Percentiles rank a stretch among this genome's conserved stretches.
phyloP scores from a whole-genome alignment of 1,139 yeast genomes.

The Tardiomyces blankii region DNA sequence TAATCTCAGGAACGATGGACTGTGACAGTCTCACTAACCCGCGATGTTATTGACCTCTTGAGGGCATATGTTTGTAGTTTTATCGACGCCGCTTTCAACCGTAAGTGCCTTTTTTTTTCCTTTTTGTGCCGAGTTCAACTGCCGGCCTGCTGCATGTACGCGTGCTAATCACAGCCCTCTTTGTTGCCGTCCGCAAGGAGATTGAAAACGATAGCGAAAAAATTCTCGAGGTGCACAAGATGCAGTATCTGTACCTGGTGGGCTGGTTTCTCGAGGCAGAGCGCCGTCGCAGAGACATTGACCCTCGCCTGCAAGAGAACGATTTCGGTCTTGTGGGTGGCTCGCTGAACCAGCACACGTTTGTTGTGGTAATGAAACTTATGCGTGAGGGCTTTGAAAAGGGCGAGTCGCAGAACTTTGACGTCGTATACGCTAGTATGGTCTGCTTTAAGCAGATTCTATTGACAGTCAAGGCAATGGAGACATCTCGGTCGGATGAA shows the following conservation, averaged over 20 bases:
- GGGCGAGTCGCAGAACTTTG: conserved; percentile 24
- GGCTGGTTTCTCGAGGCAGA: conserved; percentile 57
- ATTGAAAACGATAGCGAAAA: conserved; percentile 35
- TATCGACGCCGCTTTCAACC: conserved; percentile 67
- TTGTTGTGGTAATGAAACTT: conserved; percentile 47
- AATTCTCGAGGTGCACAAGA: conserved; percentile 24
- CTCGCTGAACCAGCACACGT: conserved; percentile 54
- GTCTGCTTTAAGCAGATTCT: conserved; percentile 58
- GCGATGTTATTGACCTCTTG: conserved; percentile 28
- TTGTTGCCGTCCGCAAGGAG: conserved; percentile 40
- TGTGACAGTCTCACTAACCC: conserved; percentile 20
- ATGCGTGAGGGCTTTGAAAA: conserved; percentile 42
- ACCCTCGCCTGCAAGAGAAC: conserved; percentile 4
- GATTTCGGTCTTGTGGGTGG: conserved; percentile 59
- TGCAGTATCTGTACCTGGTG: conserved; percentile 48
- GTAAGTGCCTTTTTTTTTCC: conserved; percentile 7
- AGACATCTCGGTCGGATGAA: conserved; percentile 28
- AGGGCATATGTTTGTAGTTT: conserved; percentile 45
- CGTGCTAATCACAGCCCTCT: conserved; percentile 24
- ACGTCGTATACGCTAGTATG: conserved; percentile 53
- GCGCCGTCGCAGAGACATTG: conserved; percentile 9
- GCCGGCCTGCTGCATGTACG: conserved; percentile 1
- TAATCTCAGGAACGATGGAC: conserved; percentile 18
- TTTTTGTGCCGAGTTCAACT: conserved; percentile 1
- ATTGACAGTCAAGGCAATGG: conserved; percentile 41